Base-by-base conservation (phyloP, 2,329 filamentous ascomycete genomes). In the Penicillium expansum region DNA sequence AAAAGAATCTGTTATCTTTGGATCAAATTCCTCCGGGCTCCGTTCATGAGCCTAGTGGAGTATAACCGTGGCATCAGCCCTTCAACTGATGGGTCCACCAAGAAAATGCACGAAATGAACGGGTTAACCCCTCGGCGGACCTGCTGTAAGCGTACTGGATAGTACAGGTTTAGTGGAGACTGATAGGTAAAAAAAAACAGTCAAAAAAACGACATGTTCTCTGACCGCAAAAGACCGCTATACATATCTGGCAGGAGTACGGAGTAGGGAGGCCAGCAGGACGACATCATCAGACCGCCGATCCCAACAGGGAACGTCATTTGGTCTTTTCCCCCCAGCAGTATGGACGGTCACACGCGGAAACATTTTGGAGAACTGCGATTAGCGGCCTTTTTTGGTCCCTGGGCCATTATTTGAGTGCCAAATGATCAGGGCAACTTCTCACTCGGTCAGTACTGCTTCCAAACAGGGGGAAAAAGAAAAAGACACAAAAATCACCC, bases 231-330 rank as follows among this genome's bases (percentile, higher is more conserved):
- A 22, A 20, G 47, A 51, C 37, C 5, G 37, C 20, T 30, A 37
- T 52, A 22, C 29, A 18, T 3, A 57, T 59, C 50, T 59, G 56
- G 59, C 45, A 56, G 58, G 52, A 22, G 47, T 18, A 54, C 41
- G 48, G 42, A 32, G 33, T 38, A 39, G 42, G 50, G 32, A 42
- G 32, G 44, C 52, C 53, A 55, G 57, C 48, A 39, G 52, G 55
- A 57, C 61, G 59, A 63, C 62, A 62, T 63, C 62, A 65, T 63
- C 33, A 48, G 52, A 48, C 38, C 43, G 62, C 57, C 57, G 59
- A 63, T 64, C 62, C 41, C 55, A 54, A 45, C 22, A 35, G 20
- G 48, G 52, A 37, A 63, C 54, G 59, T 60, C 57, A 58, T 44
- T 60, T 38, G 33, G 16, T 24, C 37, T 41, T 30, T 51, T 41